These are phyloP conservation scores for Cladosporium phlei DNA, from an alignment of 2,329 filamentous ascomycete species.

Conservation along the genomic window DNA sequence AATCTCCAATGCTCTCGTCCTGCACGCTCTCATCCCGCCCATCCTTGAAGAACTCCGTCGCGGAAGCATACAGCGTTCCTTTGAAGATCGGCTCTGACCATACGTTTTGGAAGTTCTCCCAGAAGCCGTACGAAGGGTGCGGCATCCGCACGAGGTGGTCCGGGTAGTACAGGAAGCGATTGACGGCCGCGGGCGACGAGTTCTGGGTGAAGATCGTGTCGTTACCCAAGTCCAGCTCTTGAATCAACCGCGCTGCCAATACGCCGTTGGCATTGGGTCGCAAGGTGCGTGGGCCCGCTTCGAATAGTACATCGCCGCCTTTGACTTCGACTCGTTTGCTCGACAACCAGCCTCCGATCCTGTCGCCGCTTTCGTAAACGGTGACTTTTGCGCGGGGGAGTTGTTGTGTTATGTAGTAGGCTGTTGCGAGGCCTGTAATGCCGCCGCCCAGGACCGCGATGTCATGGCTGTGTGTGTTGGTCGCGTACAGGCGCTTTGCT, in stretches of 20 bases:
- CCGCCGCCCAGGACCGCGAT: slow-evolving; percentile 74
- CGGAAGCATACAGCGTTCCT: slow-evolving; percentile 37
- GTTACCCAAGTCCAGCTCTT: slow-evolving; percentile 52
- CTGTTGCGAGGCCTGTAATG: slow-evolving; percentile 73
- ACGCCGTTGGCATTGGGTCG: slow-evolving; percentile 57
- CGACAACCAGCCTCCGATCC: slow-evolving; percentile 79
- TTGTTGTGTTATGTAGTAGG: slow-evolving; percentile 68
- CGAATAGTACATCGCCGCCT: slow-evolving; percentile 66
- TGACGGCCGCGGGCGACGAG: slow-evolving; percentile 49
- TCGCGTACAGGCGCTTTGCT: slow-evolving; percentile 13
- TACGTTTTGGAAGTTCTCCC: slow-evolving; percentile 25
- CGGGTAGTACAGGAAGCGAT: slow-evolving; percentile 83
- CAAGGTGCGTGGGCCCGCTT: slow-evolving; percentile 77
- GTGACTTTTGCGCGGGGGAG: slow-evolving; percentile 69
- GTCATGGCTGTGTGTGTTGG: slow-evolving; percentile 26
- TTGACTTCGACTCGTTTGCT: slow-evolving; percentile 60
- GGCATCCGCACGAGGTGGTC: slow-evolving; percentile 69
- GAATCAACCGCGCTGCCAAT: slow-evolving; percentile 63
- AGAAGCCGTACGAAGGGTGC: slow-evolving; percentile 34
- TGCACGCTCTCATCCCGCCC: slow-evolving; percentile 34
- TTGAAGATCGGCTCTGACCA: slow-evolving; percentile 53
- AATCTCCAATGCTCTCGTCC: slow-evolving; percentile 70
- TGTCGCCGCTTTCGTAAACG: slow-evolving; percentile 67
- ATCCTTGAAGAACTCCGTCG: slow-evolving; percentile 30
- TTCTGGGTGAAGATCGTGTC: slow-evolving; percentile 53